Percentiles rank a stretch among this genome's conserved stretches.
phyloP scores from a whole-genome alignment of 2,329 filamentous ascomycete species.

The Ophiostoma sp. region DNA sequence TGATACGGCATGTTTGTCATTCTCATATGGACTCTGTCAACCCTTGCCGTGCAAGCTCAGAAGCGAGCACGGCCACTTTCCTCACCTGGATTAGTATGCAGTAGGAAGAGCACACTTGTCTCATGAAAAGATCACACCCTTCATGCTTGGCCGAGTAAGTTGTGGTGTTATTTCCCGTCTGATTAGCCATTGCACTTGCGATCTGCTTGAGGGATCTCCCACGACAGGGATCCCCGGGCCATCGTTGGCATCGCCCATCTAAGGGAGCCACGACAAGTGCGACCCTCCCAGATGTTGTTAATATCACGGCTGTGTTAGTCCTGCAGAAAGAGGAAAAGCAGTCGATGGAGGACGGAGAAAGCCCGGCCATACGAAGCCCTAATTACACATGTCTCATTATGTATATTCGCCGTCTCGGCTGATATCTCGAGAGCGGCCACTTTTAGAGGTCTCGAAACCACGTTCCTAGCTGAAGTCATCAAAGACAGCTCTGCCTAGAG shows the following conservation, averaged over 20 bases:
- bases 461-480: too few relatives aligned
- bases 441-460: neutral
- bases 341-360: neutral
- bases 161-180: neutral
- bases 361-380: neutral
- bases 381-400: too few relatives aligned
- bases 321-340: neutral
- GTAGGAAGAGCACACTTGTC: neutral
- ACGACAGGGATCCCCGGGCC: neutral
- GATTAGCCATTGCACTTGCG: neutral
- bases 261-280: neutral
- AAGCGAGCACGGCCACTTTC: slow-evolving; percentile 6
- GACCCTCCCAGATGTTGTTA: neutral
- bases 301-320: neutral
- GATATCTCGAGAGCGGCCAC: neutral
- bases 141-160: too few relatives aligned
- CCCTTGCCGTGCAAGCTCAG: neutral
- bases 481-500: too few relatives aligned
- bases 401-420: neutral
- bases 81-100: neutral
- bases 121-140: neutral
- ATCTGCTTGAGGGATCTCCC: neutral
- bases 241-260: slow-evolving; percentile 6
- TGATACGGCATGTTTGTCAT: neutral
- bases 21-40: neutral